A percentile compares a stretch with the other conserved stretches of the same genome.
These are phyloP conservation scores for Trypanosoma lewisi DNA, from an alignment of 208 protist genomes.

Conservation along the genomic window DNA sequence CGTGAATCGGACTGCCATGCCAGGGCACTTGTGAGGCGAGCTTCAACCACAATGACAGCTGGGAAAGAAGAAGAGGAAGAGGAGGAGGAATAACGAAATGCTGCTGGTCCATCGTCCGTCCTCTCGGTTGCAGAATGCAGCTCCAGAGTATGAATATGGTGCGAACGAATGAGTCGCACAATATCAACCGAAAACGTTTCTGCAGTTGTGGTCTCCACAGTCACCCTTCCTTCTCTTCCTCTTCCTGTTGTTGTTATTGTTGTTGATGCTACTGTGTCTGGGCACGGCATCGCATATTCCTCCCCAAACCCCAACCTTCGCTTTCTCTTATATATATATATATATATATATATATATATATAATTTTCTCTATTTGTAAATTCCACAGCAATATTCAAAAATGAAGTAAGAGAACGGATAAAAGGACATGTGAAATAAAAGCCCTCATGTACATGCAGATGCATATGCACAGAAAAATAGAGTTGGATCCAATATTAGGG, in stretches of 20 bases:
- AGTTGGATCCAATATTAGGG: no score
- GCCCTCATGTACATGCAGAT: no score
- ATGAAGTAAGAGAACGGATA: no score
- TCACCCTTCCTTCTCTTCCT: background rate
- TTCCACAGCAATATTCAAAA: no score
- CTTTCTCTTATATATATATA: no score
- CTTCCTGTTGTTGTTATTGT: background rate
- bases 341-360: no score
- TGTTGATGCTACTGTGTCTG: background rate
- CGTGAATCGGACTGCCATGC: conserved; percentile 6
- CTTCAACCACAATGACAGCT: conserved; percentile 13
- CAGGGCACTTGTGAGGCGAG: conserved; percentile 13
- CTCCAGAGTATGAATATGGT: conserved; percentile 30
- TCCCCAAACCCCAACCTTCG: no score
- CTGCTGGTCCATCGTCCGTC: background rate
- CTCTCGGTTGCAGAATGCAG: conserved; percentile 15
- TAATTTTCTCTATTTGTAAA: no score
- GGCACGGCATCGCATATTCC: background rate
- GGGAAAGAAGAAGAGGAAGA: background rate
- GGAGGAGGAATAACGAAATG: background rate
- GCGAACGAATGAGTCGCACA: conserved; percentile 22
- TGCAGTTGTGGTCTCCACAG: conserved; percentile 7
- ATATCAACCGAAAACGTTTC: conserved; percentile 15
- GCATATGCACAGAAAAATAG: no score
- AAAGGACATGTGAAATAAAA: no score